These are phyloP conservation scores for Syzygium syzygioides DNA, from an alignment of 441 rosid genomes.

Conservation along the genomic window DNA sequence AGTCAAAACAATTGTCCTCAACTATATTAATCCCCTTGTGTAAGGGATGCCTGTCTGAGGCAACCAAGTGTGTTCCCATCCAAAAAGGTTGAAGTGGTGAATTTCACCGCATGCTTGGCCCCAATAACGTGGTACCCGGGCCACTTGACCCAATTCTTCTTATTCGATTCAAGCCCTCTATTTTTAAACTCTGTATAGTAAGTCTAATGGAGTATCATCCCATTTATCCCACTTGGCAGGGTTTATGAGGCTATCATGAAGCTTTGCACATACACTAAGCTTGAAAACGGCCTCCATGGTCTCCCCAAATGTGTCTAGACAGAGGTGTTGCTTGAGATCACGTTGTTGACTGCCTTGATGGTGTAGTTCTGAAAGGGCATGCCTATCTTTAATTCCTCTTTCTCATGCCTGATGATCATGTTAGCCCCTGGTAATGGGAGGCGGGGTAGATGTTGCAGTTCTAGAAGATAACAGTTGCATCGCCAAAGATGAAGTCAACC, in stretches of 20 bases:
- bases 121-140: slow-evolving; percentile 46
- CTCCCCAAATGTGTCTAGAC: not conserved
- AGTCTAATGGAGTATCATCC: not conserved
- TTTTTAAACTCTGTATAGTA: too few species aligned
- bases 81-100: slow-evolving; percentile 48
- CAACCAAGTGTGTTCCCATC: slow-evolving; percentile 58
- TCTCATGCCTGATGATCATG: not conserved
- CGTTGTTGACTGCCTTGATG: not conserved
- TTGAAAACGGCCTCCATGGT: not conserved
- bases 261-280: not conserved
- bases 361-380: not conserved
- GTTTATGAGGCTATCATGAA: not conserved
- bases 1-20: too few species aligned
- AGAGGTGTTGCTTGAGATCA: not conserved
- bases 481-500: not conserved
- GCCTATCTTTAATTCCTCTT: too few species aligned
- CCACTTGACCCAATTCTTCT: slow-evolving; percentile 45
- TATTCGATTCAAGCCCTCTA: slow-evolving; percentile 30
- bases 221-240: not conserved
- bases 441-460: not conserved
- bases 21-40: too few species aligned
- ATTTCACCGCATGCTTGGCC: slow-evolving; percentile 38
- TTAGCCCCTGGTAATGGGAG: not conserved
- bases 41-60: slow-evolving; percentile 31
- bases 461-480: not conserved